Base-by-base conservation (phyloP, 768 basidiomycete species). In the Phlegmacium glaucopus region DNA sequence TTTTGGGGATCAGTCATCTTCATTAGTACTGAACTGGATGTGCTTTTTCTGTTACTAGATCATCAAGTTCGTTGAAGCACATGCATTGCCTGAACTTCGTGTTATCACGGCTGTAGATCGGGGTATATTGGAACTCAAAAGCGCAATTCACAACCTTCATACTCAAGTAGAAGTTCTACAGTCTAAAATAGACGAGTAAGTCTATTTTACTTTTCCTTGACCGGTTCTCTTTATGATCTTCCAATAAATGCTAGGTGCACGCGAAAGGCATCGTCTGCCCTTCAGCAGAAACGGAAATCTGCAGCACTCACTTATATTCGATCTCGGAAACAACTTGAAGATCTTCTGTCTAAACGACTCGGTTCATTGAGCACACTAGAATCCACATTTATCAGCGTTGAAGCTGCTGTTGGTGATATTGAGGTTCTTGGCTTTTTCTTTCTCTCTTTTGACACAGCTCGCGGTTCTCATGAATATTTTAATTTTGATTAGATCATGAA, bases 361-460 rank as follows among this genome's bases (percentile, higher is more conserved):
- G 78, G 73, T 9, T 84, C 91, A 1, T 69, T 92, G 5, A 78
- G 82, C 47, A 88, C 82, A 30, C 70, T 97, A 7, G 83, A 88
- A 53, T 72, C 79, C 10, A 92, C 93, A 0, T 64, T 96, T 30
- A 69, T 90, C 38, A 78, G 80, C 38, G 90, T 97, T 5, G 92
- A 98, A 66, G 79, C 83, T 3, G 90, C 94, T n/a, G 89, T 89
- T 25, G 86, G 85, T 3, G 89, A 97, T 64, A 75, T 94, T 9
- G 85, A 92, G 74, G 94, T 94, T 60, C 36, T 70, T 60, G 15
- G 42, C 11, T 32, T 18, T 32, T 46, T 44, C 12, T 12, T 44
- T 36, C 12, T 12, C 43, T 36, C 37, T 35, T 32, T n/a, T 44
- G 34, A 17, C 10, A 11, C 28, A 16, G 29, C 25, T 8, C 29